Percentiles rank a stretch among this genome's conserved stretches.
phyloP scores from a whole-genome alignment of 495 filamentous ascomycete species.

The Thozetella sp. region DNA sequence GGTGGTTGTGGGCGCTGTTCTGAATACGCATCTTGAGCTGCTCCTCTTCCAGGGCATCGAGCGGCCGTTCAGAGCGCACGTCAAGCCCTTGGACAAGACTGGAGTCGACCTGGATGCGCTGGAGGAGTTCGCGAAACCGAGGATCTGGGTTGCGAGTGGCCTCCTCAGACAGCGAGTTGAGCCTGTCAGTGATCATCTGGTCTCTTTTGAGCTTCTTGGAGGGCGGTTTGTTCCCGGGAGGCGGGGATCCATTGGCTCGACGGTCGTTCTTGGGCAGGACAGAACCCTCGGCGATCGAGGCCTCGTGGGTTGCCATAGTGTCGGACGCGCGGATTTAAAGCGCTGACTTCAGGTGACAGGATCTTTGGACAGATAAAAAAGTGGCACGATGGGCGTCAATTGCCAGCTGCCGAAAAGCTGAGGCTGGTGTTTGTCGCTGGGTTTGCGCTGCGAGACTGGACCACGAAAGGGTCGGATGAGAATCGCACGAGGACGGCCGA shows the following conservation, averaged over 20 bases:
- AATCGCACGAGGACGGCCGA: too few relatives aligned
- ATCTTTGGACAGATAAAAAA: background rate
- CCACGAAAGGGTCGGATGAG: too few relatives aligned
- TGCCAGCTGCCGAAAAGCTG: too few relatives aligned
- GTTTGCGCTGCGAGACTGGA: too few relatives aligned
- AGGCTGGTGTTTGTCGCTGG: too few relatives aligned
- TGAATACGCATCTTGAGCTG: slow-evolving; percentile 62
- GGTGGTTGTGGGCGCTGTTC: slow-evolving; percentile 51
- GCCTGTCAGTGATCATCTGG: slow-evolving; percentile 73
- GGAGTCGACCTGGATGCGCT: slow-evolving; percentile 87
- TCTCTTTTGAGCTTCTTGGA: slow-evolving; percentile 93
- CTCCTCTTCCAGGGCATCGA: slow-evolving; percentile 73
- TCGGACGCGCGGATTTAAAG: background rate
- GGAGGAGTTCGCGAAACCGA: slow-evolving; percentile 86
- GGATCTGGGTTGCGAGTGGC: slow-evolving; percentile 80
- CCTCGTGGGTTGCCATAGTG: slow-evolving; percentile 33
- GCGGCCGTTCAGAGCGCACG: slow-evolving; percentile 69
- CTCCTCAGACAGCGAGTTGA: slow-evolving; percentile 69
- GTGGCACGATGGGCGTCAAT: background rate
- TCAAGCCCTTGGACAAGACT: slow-evolving; percentile 82
- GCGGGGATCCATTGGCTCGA: slow-evolving; percentile 27
- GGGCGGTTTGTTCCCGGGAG: slow-evolving; percentile 30
- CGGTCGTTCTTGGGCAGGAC: slow-evolving; percentile 18
- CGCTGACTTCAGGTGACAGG: background rate
- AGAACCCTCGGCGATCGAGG: slow-evolving; percentile 21